Evolutionary conservation across 164 flowering plant genomes (phyloP).

Genomic region (Sextonia rubra): DNA sequence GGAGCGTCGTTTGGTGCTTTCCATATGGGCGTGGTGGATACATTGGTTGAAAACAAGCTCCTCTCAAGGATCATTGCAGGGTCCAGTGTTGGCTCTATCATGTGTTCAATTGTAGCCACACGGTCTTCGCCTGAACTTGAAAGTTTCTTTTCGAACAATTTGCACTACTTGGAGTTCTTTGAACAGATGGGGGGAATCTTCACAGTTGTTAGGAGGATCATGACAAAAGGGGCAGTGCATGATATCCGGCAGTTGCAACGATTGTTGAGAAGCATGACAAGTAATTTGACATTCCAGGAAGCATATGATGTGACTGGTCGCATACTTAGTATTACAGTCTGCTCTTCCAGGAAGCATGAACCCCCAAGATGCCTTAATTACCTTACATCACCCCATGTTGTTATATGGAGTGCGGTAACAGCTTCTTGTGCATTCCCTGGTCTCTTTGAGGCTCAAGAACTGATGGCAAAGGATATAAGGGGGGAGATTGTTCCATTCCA

Average conservation of each 20-base stretch:
- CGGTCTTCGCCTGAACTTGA: conserved; percentile 96
- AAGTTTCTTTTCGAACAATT: conserved; percentile 88
- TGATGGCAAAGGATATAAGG: conserved; percentile 93
- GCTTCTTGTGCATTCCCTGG: conserved; percentile 99
- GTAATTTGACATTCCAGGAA: conserved; percentile 94
- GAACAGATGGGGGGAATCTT: conserved; percentile 95
- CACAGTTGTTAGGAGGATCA: conserved; percentile 70
- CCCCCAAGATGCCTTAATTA: conserved; percentile 97
- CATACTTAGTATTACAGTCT: conserved; percentile 88
- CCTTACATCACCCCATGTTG: conserved; percentile 96
- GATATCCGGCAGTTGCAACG: conserved; percentile 85
- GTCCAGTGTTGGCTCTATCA: conserved; percentile 91
- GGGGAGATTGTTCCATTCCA: conserved; percentile 97
- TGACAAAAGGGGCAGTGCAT: conserved; percentile 87
- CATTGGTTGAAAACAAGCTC: conserved; percentile 84
- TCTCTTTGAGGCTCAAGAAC: conserved; percentile 95
- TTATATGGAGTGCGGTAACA: conserved; percentile 99
- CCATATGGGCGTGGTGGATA: conserved; percentile 89
- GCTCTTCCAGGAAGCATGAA: conserved; percentile 97
- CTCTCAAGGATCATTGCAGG: conserved; percentile 90
- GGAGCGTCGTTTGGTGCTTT: conserved; percentile 96
- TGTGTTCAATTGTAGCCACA: conserved; percentile 89
- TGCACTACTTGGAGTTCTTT: conserved; percentile 75
- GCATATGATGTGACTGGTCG: conserved; percentile 99
- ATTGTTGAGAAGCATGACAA: conserved; percentile 73